Conservation (phyloP, 2,329 filamentous ascomycete genomes). For the Pleoardoris graminearum region DNA sequence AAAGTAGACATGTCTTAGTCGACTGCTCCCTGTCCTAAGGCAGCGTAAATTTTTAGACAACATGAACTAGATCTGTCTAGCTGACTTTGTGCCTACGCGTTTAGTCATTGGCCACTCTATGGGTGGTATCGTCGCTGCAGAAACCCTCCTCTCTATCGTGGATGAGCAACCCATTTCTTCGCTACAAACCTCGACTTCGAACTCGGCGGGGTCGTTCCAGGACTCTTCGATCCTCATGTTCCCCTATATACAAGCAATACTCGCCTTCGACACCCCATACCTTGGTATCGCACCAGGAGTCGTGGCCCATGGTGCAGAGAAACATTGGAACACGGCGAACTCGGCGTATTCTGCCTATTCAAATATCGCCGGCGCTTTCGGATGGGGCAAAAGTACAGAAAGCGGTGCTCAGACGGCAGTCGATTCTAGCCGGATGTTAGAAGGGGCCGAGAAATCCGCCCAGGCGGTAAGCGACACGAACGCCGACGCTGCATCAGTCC, state of each 20-base stretch:
- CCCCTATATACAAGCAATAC: constrained; percentile 84
- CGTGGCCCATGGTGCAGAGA: constrained; percentile 84
- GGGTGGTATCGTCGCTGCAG: constrained; percentile 89
- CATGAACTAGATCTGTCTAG: too few relatives aligned
- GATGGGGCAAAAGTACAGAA: constrained; percentile 57
- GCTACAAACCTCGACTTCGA: constrained; percentile 39
- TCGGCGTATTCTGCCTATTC: constrained; percentile 70
- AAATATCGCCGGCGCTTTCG: constrained; percentile 63
- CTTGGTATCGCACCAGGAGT: constrained; percentile 79
- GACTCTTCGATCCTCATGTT: constrained; percentile 76
- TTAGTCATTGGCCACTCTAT: constrained; percentile 88
- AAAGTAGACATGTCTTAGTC: too few relatives aligned
- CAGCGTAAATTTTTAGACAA: too few relatives aligned
- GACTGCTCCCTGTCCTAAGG: too few relatives aligned
- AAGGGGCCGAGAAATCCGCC: constrained; percentile 35
- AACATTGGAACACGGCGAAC: constrained; percentile 75
- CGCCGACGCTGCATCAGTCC: constrained; percentile 50
- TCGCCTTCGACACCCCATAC: constrained; percentile 94
- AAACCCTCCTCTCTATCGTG: constrained; percentile 76
- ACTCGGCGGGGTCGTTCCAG: constrained; percentile 37
- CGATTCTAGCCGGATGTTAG: constrained; percentile 41
- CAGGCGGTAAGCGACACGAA: constrained; percentile 45
- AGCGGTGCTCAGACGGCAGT: constrained; percentile 22
- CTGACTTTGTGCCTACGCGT: too few relatives aligned
- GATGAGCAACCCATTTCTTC: constrained; percentile 53